A percentile compares a stretch with the other conserved stretches of the same genome.
phyloP scores from a whole-genome alignment of 257 asterid species.

The Fraxinus anomala region DNA sequence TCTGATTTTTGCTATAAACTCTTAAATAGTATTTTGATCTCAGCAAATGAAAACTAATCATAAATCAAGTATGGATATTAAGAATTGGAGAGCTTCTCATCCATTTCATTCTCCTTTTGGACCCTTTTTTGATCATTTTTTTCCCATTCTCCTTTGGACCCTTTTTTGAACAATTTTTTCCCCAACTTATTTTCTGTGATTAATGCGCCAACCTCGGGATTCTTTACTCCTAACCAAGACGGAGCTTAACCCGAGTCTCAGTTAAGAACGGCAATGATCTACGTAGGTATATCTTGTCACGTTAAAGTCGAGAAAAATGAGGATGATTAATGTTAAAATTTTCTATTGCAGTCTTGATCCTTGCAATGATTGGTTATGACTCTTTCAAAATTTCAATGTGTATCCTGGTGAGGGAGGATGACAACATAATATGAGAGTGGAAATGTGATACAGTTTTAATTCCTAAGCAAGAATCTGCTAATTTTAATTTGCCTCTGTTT shows the following conservation, averaged over 20 bases:
- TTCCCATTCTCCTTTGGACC: neutral
- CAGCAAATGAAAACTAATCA: neutral
- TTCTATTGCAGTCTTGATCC: neutral
- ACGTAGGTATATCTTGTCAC: neutral
- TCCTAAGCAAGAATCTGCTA: neutral
- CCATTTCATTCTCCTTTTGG: neutral
- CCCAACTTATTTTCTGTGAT: neutral
- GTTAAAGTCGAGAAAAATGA: neutral
- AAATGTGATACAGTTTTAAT: neutral
- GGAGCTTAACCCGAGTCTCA: too few species aligned
- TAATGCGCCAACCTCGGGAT: too few species aligned
- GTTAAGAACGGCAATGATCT: too few species aligned
- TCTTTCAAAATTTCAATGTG: neutral
- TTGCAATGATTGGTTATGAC: neutral
- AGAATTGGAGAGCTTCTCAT: neutral
- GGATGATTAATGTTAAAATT: neutral
- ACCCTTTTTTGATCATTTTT: neutral
- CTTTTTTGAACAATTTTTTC: neutral
- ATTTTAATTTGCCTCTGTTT: neutral
- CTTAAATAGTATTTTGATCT: neutral
- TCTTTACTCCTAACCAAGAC: too few species aligned
- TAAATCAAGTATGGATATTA: neutral
- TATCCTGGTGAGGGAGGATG: neutral
- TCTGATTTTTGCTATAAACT: neutral
- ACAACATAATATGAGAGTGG: neutral